These are phyloP conservation scores for Dovyalis caffra DNA, from an alignment of 345 rosid species.

Conservation along the genomic window DNA sequence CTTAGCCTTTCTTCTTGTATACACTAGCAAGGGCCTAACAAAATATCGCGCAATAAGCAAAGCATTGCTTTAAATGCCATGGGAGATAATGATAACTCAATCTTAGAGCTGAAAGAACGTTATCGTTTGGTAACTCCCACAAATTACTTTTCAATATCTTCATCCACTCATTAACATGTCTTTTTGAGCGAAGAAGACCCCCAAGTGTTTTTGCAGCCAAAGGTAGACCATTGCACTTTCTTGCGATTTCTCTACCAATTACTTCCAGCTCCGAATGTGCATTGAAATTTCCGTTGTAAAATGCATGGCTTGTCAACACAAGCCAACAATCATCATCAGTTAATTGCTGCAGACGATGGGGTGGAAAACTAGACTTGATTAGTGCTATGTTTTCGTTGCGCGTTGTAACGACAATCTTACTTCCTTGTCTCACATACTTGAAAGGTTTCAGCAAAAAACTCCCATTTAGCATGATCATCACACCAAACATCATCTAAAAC, in stretches of 20 bases:
- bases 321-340: not conserved
- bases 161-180: not conserved
- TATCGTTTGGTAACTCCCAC: not conserved
- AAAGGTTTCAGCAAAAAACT: not conserved
- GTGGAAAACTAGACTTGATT: not conserved
- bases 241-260: not conserved
- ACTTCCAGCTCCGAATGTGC: not conserved
- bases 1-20: no score
- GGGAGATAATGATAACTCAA: not conserved
- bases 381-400: not conserved
- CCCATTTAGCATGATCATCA: not conserved
- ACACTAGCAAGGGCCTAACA: no score
- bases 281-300: not conserved
- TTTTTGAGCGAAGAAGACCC: not conserved
- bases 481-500: no score
- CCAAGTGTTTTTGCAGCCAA: not conserved
- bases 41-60: not conserved
- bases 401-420: not conserved
- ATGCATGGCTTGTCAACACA: not conserved
- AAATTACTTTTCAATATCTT: no score
- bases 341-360: not conserved
- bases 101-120: not conserved
- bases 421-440: not conserved
- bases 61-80: not conserved
- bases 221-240: no score